A percentile compares a stretch with the other conserved stretches of the same genome.
phyloP scores from a whole-genome alignment of 768 basidiomycete species.

The Mycena amicta region DNA sequence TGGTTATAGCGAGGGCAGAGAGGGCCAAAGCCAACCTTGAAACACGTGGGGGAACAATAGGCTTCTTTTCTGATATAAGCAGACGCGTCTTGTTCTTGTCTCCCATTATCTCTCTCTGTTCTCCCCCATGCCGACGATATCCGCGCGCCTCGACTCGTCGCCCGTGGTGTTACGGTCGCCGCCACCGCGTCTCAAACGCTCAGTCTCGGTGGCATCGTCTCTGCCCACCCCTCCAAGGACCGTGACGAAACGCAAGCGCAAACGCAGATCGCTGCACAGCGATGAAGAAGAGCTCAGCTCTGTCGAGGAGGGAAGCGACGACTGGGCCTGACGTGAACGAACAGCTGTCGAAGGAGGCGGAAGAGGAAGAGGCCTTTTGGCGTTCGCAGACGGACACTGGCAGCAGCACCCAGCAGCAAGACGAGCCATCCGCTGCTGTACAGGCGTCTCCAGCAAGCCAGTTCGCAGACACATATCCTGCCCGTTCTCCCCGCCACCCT shows the following conservation, averaged over 20 bases:
- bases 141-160: conserved; percentile 31
- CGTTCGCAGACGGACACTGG: conserved; percentile 32
- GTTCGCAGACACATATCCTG: conserved; percentile 30
- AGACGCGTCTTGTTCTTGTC: neutral
- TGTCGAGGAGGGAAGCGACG: conserved; percentile 32
- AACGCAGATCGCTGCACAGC: conserved; percentile 8
- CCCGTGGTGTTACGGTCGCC: conserved; percentile 35
- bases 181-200: conserved; percentile 56
- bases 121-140: neutral
- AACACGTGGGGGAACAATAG: neutral
- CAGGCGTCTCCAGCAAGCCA: conserved; percentile 33
- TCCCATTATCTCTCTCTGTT: neutral
- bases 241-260: conserved; percentile 49
- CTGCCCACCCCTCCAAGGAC: conserved; percentile 71
- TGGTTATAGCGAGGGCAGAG: neutral
- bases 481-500: conserved; percentile 72
- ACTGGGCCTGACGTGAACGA: conserved; percentile 36
- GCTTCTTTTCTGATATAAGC: neutral
- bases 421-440: conserved; percentile 37
- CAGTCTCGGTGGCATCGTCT: conserved; percentile 58
- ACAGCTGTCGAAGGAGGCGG: conserved; percentile 32
- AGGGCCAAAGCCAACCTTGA: neutral
- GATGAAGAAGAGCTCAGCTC: conserved; percentile 46
- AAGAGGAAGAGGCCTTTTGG: conserved; percentile 59
- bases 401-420: conserved; percentile 3